Evolutionary conservation across 208 protist genomes (phyloP).

Genomic region (Crithidia expoeki): DNA sequence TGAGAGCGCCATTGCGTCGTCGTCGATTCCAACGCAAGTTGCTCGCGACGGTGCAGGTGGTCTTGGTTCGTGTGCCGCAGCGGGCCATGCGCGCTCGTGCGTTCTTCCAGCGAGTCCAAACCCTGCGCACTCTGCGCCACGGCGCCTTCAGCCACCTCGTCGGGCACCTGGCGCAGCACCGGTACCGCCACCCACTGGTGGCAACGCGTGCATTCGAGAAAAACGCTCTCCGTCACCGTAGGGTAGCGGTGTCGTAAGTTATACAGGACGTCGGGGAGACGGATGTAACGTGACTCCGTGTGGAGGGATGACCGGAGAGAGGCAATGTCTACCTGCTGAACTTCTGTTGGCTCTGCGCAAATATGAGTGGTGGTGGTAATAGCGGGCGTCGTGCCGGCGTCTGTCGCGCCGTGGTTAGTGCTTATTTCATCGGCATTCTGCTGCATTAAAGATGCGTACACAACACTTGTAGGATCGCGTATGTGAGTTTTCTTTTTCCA

Average conservation of each 20-base stretch:
- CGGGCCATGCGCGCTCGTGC: conserved; percentile 4
- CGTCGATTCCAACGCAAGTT: conserved; percentile 4
- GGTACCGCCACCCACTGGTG: conserved; percentile 73
- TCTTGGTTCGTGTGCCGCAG: conserved; percentile 21
- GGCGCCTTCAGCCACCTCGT: conserved; percentile 32
- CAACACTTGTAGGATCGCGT: no score
- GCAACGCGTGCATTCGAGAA: conserved; percentile 76
- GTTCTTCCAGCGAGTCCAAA: conserved; percentile 11
- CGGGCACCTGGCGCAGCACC: conserved; percentile 39
- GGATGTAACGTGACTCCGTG: conserved; percentile 57
- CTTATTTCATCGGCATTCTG: no score
- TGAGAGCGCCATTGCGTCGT: conserved; percentile 37
- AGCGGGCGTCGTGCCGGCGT: no score
- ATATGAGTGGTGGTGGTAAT: background rate
- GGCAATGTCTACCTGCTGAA: background rate
- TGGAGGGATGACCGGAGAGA: background rate
- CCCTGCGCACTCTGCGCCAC: conserved; percentile 20
- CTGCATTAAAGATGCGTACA: no score
- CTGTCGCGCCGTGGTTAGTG: no score
- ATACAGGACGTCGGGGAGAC: conserved; percentile 55
- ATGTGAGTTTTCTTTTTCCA: no score
- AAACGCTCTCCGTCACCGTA: conserved; percentile 57
- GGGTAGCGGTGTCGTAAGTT: conserved; percentile 59
- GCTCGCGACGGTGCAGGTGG: conserved; percentile 5
- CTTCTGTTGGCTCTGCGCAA: no score